A percentile compares a stretch with the other conserved stretches of the same genome.
These are phyloP conservation scores for Prototheca wickerhamii DNA, from an alignment of 163 green algal genomes.

Conservation along the genomic window DNA sequence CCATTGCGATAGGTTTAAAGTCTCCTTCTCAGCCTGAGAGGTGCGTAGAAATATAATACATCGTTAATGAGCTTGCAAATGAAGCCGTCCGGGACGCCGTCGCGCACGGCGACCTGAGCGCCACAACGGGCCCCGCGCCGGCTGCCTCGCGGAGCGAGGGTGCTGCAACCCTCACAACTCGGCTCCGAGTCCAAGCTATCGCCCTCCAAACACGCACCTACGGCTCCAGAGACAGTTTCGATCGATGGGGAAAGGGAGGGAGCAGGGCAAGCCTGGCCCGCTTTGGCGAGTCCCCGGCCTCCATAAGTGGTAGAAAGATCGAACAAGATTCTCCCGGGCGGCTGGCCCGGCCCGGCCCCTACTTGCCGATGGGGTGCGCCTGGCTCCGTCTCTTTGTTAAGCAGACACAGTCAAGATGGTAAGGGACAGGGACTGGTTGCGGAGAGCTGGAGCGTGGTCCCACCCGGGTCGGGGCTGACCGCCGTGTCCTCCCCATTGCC, in stretches of 20 bases:
- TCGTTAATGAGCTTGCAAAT: background rate
- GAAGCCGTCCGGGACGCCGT: background rate
- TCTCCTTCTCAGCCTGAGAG: constrained; percentile 49
- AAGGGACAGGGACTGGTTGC: too few relatives aligned
- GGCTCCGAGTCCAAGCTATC: too few relatives aligned
- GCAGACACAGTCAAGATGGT: constrained; percentile 5
- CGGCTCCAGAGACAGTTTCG: constrained; percentile 11
- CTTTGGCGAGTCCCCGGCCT: background rate
- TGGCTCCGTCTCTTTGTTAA: constrained; percentile 5
- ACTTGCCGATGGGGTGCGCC: background rate
- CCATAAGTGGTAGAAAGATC: background rate
- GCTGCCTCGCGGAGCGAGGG: too few relatives aligned
- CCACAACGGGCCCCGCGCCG: background rate
- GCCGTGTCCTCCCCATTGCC: background rate
- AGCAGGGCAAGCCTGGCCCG: background rate
- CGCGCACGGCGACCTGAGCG: background rate
- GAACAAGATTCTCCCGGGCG: background rate
- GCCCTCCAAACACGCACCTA: too few relatives aligned
- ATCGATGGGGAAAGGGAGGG: constrained; percentile 3
- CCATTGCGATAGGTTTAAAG: constrained; percentile 28
- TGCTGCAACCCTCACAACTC: too few relatives aligned
- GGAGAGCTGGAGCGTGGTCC: too few relatives aligned
- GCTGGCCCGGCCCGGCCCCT: background rate
- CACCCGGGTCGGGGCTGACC: background rate
- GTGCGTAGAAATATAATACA: background rate